phyloP scores from a whole-genome alignment of 1,284 basidiomycete species.

The Mycosarcoma maydis region DNA sequence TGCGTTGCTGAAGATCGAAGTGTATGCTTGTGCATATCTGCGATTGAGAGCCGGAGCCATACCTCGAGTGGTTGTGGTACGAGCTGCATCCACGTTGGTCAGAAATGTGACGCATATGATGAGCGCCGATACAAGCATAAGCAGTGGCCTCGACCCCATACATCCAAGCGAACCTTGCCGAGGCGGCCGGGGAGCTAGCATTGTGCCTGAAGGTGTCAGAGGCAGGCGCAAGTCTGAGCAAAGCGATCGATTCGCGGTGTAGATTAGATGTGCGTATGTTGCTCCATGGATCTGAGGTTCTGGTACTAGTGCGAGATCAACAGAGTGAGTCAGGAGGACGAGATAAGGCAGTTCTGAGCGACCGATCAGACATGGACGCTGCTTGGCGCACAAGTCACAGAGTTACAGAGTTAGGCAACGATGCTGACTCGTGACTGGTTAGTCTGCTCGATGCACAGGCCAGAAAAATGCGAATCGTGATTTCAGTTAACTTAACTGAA shows the following conservation, averaged over 20 bases:
- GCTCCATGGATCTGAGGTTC: too few species aligned
- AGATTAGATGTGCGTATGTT: too few species aligned
- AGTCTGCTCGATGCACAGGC: constrained; percentile 9
- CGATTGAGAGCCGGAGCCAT: constrained; percentile 15
- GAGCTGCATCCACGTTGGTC: constrained; percentile 2
- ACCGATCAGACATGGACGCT: too few species aligned
- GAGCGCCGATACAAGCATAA: neutral
- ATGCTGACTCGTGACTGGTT: too few species aligned
- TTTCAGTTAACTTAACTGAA: constrained; percentile 3
- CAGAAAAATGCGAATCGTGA: constrained; percentile 5
- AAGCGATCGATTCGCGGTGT: neutral
- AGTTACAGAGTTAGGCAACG: too few species aligned
- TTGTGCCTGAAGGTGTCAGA: neutral
- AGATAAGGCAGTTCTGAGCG: too few species aligned
- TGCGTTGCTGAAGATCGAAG: constrained; percentile 28
- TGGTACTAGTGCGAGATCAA: too few species aligned
- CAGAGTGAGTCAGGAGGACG: too few species aligned
- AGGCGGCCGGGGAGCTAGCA: neutral
- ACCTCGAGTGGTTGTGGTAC: constrained; percentile 20
- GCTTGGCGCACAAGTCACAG: too few species aligned
- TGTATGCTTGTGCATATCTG: constrained; percentile 24
- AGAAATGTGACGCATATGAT: neutral
- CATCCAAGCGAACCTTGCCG: neutral
- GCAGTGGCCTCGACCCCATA: neutral
- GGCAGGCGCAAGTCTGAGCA: neutral